Conservation (phyloP, 345 rosid genomes). For the Ceriops zippeliana region DNA sequence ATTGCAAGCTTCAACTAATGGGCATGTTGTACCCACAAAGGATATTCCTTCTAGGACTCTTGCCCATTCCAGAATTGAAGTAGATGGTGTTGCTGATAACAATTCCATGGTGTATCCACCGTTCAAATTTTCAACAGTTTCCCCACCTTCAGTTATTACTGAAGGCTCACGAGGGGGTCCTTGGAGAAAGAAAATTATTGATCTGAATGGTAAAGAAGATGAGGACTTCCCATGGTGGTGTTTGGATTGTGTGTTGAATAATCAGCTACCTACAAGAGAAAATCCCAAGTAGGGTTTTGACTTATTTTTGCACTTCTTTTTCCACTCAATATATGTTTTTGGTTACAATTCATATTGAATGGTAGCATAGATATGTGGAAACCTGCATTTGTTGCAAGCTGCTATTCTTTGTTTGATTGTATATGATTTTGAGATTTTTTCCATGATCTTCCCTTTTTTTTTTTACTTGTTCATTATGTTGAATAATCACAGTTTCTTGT, state of each 20-base stretch:
- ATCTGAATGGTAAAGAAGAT: constrained; percentile 85
- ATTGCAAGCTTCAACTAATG: constrained; percentile 64
- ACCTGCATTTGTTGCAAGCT: background rate
- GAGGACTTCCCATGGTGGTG: constrained; percentile 98
- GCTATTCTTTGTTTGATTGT: background rate
- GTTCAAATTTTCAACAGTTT: constrained; percentile 71
- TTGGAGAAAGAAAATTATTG: constrained; percentile 94
- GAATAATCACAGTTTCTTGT: background rate
- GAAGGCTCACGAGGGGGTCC: constrained; percentile 98
- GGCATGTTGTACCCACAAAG: constrained; percentile 62
- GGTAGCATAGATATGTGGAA: background rate
- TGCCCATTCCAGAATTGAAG: constrained; percentile 59
- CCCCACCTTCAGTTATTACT: constrained; percentile 89
- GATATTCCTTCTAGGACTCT: constrained; percentile 54
- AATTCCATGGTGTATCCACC: constrained; percentile 89
- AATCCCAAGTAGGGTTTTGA: constrained; percentile 63
- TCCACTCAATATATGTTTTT: background rate
- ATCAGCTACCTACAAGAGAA: constrained; percentile 90
- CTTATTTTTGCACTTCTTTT: background rate
- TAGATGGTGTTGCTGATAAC: constrained; percentile 63
- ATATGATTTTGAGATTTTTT: background rate
- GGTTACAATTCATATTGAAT: background rate
- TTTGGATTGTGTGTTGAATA: constrained; percentile 81
- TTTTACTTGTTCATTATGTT: too few relatives aligned
- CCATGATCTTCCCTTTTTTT: background rate